phyloP scores from a whole-genome alignment of 2,329 filamentous ascomycete species.

The Elsinoe necatrix region DNA sequence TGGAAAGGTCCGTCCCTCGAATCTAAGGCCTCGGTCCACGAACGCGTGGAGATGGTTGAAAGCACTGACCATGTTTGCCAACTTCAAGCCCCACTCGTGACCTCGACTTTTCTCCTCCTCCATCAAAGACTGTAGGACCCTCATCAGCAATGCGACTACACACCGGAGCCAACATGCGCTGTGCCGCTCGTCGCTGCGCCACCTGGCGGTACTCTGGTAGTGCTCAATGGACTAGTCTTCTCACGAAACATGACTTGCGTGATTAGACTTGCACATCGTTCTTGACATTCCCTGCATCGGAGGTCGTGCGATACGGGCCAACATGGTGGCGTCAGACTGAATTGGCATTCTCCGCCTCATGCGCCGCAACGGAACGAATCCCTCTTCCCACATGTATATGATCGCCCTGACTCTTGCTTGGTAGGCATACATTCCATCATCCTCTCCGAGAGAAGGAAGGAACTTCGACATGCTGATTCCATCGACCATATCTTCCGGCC shows the following conservation, averaged over 20 bases:
- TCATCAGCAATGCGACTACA: not conserved
- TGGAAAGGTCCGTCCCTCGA: not conserved
- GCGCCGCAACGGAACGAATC: no score
- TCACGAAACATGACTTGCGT: not conserved
- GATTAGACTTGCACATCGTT: no score
- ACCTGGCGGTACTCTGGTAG: not conserved
- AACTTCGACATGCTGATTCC: not conserved
- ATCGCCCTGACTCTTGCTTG: not conserved
- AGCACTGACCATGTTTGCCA: not conserved
- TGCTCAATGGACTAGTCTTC: not conserved
- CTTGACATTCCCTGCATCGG: no score
- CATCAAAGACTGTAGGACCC: not conserved
- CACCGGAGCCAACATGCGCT: not conserved
- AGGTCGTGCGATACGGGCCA: no score
- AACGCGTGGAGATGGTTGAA: constrained; percentile 1
- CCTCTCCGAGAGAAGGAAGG: no score
- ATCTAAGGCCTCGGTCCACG: not conserved
- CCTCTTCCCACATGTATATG: no score
- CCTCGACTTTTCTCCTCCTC: not conserved
- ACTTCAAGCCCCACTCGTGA: not conserved
- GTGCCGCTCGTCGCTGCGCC: not conserved
- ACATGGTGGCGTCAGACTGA: no score
- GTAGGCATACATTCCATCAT: not conserved
- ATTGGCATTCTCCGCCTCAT: no score
- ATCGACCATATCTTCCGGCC: not conserved